Percentiles rank a stretch among this genome's conserved stretches.
Conservation (phyloP, 2,329 filamentous ascomycete species). For the Pseudopyrenochaeta lycopersici region DNA sequence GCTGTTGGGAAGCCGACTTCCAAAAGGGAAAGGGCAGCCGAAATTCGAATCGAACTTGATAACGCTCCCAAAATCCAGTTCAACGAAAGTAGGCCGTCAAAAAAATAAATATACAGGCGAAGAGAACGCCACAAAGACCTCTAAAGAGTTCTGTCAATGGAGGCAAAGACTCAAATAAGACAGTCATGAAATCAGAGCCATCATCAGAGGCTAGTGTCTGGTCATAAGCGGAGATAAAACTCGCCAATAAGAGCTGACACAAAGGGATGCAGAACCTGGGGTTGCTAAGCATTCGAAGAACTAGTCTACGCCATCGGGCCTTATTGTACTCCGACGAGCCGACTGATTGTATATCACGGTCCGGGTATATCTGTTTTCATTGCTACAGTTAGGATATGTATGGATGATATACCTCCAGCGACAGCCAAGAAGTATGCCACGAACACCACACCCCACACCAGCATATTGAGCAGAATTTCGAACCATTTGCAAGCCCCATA, state of each 20-base stretch:
- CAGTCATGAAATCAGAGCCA: slow-evolving; percentile 34
- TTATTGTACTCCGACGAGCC: slow-evolving; percentile 25
- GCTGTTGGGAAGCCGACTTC: slow-evolving; percentile 1
- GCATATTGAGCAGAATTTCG: slow-evolving; percentile 2
- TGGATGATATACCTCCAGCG: not conserved
- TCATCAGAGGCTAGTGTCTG: slow-evolving; percentile 29
- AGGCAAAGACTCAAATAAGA: slow-evolving; percentile 21
- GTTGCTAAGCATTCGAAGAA: slow-evolving; percentile 38
- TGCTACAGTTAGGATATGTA: not conserved
- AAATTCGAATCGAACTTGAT: slow-evolving; percentile 1
- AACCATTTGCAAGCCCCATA: slow-evolving; percentile 1
- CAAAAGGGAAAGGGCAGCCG: slow-evolving; percentile 4
- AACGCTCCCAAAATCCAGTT: not conserved
- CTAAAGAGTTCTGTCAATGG: slow-evolving; percentile 1
- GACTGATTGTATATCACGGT: slow-evolving; percentile 9
- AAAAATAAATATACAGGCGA: slow-evolving; percentile 3
- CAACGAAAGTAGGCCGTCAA: not conserved
- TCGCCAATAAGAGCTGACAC: slow-evolving; percentile 28
- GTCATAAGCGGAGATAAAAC: slow-evolving; percentile 35
- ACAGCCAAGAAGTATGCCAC: not conserved
- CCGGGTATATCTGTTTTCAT: not conserved
- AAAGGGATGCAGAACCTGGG: slow-evolving; percentile 31
- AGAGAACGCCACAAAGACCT: slow-evolving; percentile 6
- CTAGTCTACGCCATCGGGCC: slow-evolving; percentile 27
- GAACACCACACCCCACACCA: not conserved